Evolutionary conservation across 2,329 filamentous ascomycete genomes (phyloP).

Genomic region (Cytospora piceicola): DNA sequence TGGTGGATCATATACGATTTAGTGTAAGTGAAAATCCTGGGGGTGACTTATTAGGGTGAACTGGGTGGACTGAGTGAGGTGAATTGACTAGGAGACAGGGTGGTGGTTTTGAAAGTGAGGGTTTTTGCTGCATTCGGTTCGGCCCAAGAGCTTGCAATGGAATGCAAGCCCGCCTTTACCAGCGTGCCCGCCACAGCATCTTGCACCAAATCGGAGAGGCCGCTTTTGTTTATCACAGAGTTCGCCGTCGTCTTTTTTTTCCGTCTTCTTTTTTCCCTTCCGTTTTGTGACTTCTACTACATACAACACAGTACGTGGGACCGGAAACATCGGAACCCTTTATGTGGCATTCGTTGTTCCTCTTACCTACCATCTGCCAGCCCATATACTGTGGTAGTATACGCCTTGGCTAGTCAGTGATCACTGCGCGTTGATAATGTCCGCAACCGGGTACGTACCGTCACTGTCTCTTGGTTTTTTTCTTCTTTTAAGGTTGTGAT

Average conservation of each 20-base stretch:
- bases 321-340: no score
- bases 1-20: constrained; percentile 10
- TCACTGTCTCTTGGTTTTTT: not conserved
- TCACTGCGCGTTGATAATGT: not conserved
- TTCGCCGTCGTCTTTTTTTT: not conserved
- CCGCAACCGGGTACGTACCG: not conserved
- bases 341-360: no score
- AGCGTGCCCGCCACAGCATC: not conserved
- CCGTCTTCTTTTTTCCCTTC: not conserved
- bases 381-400: not conserved
- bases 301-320: no score
- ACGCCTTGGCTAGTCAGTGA: not conserved
- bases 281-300: not conserved
- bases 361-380: not conserved
- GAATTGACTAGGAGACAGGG: no score
- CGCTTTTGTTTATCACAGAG: constrained; percentile 10
- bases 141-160: constrained; percentile 1
- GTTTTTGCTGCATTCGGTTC: constrained; percentile 17
- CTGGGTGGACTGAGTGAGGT: not conserved
- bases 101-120: constrained; percentile 16
- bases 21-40: constrained; percentile 23
- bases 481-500: not conserved
- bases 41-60: constrained; percentile 1
- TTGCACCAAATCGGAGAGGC: constrained; percentile 20
- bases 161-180: not conserved